phyloP scores from a whole-genome alignment of 805 yeast genomes.

The Candida hungchunana region DNA sequence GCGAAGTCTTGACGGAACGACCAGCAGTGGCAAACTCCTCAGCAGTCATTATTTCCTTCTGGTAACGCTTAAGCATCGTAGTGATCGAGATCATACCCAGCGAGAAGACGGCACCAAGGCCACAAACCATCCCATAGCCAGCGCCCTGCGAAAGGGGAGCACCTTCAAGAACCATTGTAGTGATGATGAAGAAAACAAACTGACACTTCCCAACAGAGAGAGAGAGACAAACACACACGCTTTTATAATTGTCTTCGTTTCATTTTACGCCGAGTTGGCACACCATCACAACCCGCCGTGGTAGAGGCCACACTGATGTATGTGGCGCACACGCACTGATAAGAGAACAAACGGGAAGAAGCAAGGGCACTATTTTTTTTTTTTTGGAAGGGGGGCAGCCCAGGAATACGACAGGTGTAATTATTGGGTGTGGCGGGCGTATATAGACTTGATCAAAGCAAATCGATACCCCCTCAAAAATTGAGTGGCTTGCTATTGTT shows the following conservation, averaged over 20 bases:
- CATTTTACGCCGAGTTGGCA: no score
- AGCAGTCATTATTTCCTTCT: constrained; percentile 81
- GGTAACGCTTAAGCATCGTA: constrained; percentile 66
- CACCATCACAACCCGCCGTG: no score
- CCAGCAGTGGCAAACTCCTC: constrained; percentile 96
- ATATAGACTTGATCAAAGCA: no score
- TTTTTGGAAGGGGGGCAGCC: not conserved
- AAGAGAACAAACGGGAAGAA: not conserved
- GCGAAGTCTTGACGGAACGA: constrained; percentile 77
- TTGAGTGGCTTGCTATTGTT: no score
- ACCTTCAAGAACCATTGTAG: constrained; percentile 13
- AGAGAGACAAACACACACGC: not conserved
- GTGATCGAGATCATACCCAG: constrained; percentile 78
- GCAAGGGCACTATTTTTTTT: not conserved
- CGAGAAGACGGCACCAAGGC: constrained; percentile 79
- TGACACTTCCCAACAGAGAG: no score
- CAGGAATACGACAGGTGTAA: no score
- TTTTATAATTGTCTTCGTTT: no score
- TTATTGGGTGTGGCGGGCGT: no score
- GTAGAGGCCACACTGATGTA: no score
- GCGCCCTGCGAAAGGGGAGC: constrained; percentile 57
- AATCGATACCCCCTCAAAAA: no score
- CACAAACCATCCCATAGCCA: constrained; percentile 85
- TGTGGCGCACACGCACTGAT: no score
- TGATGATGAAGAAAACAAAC: not conserved